Evolutionary conservation across 2,329 filamentous ascomycete genomes (phyloP).

Genomic region (Neofusicoccum sp.): DNA sequence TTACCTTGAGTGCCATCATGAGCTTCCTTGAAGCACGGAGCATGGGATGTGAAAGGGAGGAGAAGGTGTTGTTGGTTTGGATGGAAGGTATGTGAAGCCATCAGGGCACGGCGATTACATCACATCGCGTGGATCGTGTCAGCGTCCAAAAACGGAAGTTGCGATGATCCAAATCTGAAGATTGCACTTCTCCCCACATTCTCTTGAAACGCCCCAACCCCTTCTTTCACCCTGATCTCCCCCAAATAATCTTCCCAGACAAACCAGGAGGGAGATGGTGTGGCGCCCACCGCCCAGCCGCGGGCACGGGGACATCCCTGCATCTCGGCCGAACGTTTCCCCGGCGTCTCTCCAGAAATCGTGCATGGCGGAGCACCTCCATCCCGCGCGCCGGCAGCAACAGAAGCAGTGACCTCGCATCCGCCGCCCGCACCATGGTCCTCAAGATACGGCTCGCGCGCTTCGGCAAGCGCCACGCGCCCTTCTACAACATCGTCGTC

Average conservation of each 20-base stretch:
- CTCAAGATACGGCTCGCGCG: constrained; percentile 90
- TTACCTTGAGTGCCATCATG: constrained; percentile 29
- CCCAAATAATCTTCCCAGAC: neutral
- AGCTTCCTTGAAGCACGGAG: neutral
- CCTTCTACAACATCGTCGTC: constrained; percentile 97
- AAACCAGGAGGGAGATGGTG: neutral
- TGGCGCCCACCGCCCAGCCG: neutral
- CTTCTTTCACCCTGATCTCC: neutral
- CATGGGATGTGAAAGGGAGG: neutral
- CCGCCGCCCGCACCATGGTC: constrained; percentile 62
- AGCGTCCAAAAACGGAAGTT: neutral
- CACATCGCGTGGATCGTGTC: constrained; percentile 23
- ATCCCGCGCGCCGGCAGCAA: neutral
- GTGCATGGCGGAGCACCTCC: neutral
- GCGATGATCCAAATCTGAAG: neutral
- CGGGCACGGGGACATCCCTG: neutral
- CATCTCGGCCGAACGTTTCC: neutral
- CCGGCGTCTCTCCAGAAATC: constrained; percentile 6
- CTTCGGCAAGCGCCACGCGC: constrained; percentile 83
- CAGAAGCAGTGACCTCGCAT: neutral
- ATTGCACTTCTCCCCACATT: neutral
- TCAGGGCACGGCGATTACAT: constrained; percentile 30
- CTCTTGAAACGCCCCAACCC: neutral
- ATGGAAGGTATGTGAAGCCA: neutral
- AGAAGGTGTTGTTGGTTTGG: neutral